A percentile compares a stretch with the other conserved stretches of the same genome.
Conservation (phyloP, 106 monocot species). For the Apostasia ramifera region DNA sequence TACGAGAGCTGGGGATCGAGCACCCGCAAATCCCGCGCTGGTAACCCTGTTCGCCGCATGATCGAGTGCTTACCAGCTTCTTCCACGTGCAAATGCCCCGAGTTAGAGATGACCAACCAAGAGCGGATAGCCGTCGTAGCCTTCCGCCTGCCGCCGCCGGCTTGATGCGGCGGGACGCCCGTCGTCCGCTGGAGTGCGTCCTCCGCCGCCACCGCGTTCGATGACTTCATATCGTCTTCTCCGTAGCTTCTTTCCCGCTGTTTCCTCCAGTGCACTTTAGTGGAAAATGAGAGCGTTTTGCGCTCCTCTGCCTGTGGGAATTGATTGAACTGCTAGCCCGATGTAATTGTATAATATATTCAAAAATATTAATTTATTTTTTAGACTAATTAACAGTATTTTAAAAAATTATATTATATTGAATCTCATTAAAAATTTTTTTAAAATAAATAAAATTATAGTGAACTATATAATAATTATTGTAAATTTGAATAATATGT, state of each 20-base stretch:
- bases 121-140: conserved; percentile 13
- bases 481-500: too few species aligned
- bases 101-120: conserved; percentile 45
- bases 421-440: too few species aligned
- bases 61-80: conserved; percentile 57
- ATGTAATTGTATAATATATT: too few species aligned
- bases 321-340: too few species aligned
- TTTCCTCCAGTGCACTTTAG: background rate
- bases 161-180: background rate
- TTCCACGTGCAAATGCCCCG: conserved; percentile 24
- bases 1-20: conserved; percentile 58
- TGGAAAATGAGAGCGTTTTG: too few species aligned
- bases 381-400: too few species aligned
- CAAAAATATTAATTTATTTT: too few species aligned
- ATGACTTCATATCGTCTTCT: conserved; percentile 1
- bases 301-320: too few species aligned
- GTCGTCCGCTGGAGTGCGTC: background rate
- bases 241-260: background rate
- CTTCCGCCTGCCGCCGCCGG: conserved; percentile 18
- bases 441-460: too few species aligned
- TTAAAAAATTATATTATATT: too few species aligned
- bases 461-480: too few species aligned
- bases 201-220: conserved; percentile 4
- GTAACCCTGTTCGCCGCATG: conserved; percentile 44
- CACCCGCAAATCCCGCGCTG: conserved; percentile 43